These are phyloP conservation scores for Sclerotinia minor DNA, from an alignment of 2,329 filamentous ascomycete species.

Conservation along the genomic window DNA sequence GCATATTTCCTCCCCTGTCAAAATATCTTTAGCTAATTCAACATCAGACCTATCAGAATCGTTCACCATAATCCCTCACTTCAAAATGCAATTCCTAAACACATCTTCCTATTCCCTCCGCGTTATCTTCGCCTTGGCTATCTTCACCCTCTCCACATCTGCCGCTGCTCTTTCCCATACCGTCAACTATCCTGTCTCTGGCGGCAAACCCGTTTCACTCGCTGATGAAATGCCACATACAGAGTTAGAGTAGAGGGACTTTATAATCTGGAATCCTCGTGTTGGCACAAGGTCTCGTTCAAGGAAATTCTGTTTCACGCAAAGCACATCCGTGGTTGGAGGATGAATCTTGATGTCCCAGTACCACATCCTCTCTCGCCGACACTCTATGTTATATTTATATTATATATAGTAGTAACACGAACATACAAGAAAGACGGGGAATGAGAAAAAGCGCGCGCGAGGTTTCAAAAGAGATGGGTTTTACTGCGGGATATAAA, in stretches of 20 bases:
- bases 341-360: no score
- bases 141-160: background rate
- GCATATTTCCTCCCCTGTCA: background rate
- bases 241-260: background rate
- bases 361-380: background rate
- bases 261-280: background rate
- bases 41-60: background rate
- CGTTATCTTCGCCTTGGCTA: background rate
- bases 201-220: background rate
- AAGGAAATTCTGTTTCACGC: background rate
- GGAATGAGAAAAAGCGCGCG: no score
- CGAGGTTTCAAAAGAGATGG: background rate
- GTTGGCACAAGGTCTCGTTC: background rate
- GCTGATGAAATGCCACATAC: background rate
- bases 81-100: background rate
- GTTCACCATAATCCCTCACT: background rate
- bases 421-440: background rate
- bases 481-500: background rate
- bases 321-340: no score
- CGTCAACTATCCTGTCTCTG: conserved; percentile 6
- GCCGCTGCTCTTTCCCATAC: background rate
- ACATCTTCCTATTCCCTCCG: background rate
- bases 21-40: background rate
- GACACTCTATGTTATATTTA: background rate
- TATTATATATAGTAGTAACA: background rate